Conservation (phyloP, 345 rosid species). For the Isatis tinctoria region DNA sequence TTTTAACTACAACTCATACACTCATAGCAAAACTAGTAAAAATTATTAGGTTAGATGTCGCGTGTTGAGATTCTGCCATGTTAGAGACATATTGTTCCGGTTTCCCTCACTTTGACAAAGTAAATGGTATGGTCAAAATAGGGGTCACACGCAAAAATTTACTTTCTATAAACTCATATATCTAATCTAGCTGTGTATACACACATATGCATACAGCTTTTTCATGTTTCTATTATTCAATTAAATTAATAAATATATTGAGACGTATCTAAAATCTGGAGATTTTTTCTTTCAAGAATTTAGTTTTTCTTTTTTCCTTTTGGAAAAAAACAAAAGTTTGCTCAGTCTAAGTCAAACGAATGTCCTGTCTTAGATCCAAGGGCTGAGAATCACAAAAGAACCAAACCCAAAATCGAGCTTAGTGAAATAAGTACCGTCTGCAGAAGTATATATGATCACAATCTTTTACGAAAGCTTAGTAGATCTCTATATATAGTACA, state of each 20-base stretch:
- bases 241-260: background rate
- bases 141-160: constrained; percentile 11
- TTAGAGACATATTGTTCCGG: background rate
- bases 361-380: background rate
- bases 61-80: background rate
- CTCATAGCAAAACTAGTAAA: background rate
- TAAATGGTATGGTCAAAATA: constrained; percentile 20
- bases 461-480: background rate
- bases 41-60: background rate
- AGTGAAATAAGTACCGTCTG: background rate
- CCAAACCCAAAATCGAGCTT: background rate
- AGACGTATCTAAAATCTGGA: background rate
- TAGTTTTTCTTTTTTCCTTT: background rate
- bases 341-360: background rate
- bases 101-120: constrained; percentile 7
- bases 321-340: background rate
- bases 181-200: background rate
- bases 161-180: background rate
- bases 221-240: background rate
- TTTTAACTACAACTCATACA: background rate
- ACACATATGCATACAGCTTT: background rate
- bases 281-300: background rate
- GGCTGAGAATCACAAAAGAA: no score
- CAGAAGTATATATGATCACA: constrained; percentile 1
- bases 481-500: background rate